phyloP scores from a whole-genome alignment of 768 basidiomycete species.

The Asterophora lycoperdoides region DNA sequence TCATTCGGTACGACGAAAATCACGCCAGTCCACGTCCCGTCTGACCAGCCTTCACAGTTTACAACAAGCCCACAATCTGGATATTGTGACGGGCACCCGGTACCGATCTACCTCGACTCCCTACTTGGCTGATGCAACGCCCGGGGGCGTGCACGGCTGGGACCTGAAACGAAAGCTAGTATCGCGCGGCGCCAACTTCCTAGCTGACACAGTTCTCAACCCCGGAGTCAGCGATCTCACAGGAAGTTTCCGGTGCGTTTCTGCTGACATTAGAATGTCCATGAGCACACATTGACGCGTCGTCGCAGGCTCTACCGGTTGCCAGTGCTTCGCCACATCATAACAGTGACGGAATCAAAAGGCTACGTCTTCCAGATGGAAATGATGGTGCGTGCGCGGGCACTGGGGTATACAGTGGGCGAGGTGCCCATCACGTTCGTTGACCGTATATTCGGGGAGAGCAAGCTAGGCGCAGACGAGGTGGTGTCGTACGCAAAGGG shows the following conservation, averaged over 20 bases:
- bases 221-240: slow-evolving; percentile 90
- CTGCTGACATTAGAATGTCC: background rate
- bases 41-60: slow-evolving; percentile 39
- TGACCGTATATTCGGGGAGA: slow-evolving; percentile 90
- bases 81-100: slow-evolving; percentile 91
- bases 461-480: slow-evolving; percentile 86
- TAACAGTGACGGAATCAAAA: slow-evolving; percentile 77
- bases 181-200: slow-evolving; percentile 84
- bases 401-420: slow-evolving; percentile 80
- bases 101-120: slow-evolving; percentile 67
- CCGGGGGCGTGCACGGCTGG: slow-evolving; percentile 92
- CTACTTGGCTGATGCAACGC: slow-evolving; percentile 49
- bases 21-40: background rate
- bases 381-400: slow-evolving; percentile 89
- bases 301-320: slow-evolving; percentile 64
- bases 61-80: slow-evolving; percentile 82
- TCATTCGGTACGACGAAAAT: slow-evolving; percentile 60
- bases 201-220: slow-evolving; percentile 79
- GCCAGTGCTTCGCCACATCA: slow-evolving; percentile 75
- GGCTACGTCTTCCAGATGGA: slow-evolving; percentile 99
- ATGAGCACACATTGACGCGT: background rate
- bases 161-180: slow-evolving; percentile 87
- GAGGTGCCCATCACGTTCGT: slow-evolving; percentile 95
- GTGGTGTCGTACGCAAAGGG: slow-evolving; percentile 84
- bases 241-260: slow-evolving; percentile 77